These are phyloP conservation scores for Lyophyllum decastes DNA, from an alignment of 768 basidiomycete genomes.

Conservation along the genomic window DNA sequence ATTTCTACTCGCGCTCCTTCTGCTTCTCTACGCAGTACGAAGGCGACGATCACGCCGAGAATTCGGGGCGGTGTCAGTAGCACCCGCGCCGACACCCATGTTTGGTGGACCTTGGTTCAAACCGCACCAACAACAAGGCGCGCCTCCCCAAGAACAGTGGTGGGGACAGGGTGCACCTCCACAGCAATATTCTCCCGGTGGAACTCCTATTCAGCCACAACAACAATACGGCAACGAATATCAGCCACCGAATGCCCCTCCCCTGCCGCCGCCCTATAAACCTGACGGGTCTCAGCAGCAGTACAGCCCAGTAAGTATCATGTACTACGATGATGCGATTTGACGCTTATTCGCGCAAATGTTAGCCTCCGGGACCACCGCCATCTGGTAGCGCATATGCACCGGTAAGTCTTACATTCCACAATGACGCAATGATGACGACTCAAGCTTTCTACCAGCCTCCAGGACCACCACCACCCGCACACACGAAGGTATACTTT, in stretches of 20 bases:
- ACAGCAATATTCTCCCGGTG: neutral
- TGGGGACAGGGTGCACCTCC: neutral
- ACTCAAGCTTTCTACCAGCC: neutral
- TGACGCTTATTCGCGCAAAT: no score
- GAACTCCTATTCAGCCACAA: neutral
- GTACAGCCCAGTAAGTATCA: neutral
- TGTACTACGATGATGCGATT: no score
- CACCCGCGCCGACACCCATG: neutral
- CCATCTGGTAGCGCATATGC: neutral
- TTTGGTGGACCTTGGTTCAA: neutral
- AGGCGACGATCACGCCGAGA: neutral
- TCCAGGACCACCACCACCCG: neutral
- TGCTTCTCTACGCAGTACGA: neutral
- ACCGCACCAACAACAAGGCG: neutral
- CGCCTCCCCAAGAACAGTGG: neutral
- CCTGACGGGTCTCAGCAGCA: neutral
- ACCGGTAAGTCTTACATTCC: neutral
- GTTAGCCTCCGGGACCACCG: neutral
- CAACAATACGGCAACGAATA: neutral
- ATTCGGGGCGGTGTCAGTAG: neutral
- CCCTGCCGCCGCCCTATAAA: neutral
- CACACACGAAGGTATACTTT: neutral
- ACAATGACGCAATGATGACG: neutral
- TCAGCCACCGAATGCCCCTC: neutral
- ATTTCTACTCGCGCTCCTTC: neutral